These are phyloP conservation scores for Nemania bipapillata DNA, from an alignment of 2,329 filamentous ascomycete genomes.

Conservation along the genomic window DNA sequence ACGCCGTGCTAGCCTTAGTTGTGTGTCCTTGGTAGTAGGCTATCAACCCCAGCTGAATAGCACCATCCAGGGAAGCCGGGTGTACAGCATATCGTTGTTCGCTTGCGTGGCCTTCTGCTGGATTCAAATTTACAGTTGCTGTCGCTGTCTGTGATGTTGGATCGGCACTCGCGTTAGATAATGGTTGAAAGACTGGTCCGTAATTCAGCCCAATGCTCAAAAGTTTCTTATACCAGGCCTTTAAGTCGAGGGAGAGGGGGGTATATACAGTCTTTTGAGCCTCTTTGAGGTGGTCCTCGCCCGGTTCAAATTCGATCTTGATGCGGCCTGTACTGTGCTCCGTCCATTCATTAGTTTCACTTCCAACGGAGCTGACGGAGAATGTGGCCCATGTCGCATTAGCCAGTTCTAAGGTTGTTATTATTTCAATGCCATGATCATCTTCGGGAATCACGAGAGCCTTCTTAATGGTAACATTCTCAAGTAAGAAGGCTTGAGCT, in stretches of 20 bases:
- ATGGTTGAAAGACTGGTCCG: conserved; percentile 28
- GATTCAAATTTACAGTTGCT: conserved; percentile 24
- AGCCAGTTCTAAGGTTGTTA: conserved; percentile 17
- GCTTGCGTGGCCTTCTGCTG: conserved; percentile 6
- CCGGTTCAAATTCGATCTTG: conserved; percentile 17
- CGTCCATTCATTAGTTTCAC: conserved; percentile 26
- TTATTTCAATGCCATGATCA: conserved; percentile 33
- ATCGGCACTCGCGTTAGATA: conserved; percentile 27
- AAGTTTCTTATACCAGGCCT: conserved; percentile 35
- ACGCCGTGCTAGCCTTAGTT: conserved; percentile 24
- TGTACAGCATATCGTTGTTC: conserved; percentile 42
- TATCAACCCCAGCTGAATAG: conserved; percentile 40
- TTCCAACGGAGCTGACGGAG: conserved; percentile 24
- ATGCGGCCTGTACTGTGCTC: conserved; percentile 37
- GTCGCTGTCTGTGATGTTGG: conserved; percentile 22
- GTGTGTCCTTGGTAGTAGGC: conserved; percentile 39
- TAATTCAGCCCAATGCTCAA: conserved; percentile 28
- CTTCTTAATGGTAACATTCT: conserved; percentile 24
- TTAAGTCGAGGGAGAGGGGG: background rate
- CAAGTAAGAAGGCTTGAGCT: conserved; percentile 14
- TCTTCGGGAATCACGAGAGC: conserved; percentile 30
- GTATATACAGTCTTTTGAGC: background rate
- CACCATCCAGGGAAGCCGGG: conserved; percentile 38
- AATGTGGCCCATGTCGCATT: conserved; percentile 24
- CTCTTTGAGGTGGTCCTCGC: too few relatives aligned